phyloP scores from a whole-genome alignment of 164 flowering plant genomes.

The Nelumbo lutea region DNA sequence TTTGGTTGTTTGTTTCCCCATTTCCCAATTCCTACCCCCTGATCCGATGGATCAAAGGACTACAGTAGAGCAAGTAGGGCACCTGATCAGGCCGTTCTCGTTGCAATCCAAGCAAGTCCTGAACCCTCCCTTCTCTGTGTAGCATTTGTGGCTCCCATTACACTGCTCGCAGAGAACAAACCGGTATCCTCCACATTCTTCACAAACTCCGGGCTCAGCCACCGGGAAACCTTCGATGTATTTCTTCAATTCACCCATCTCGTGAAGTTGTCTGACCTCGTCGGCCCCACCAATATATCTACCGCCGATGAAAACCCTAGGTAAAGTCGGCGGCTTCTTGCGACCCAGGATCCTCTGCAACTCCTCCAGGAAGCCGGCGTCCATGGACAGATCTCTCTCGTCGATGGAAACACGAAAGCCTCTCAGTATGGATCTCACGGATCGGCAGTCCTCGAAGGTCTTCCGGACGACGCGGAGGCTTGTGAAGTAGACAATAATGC shows the following conservation, averaged over 20 bases:
- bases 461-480: constrained; percentile 63
- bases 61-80: constrained; percentile 35
- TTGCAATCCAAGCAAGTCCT: constrained; percentile 45
- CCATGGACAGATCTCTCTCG: constrained; percentile 78
- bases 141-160: constrained; percentile 55
- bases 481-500: constrained; percentile 58
- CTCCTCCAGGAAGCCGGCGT: constrained; percentile 41
- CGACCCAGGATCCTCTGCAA: constrained; percentile 37
- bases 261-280: constrained; percentile 49
- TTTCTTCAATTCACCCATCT: constrained; percentile 55
- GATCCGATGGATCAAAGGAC: constrained; percentile 6
- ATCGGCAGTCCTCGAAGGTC: constrained; percentile 67
- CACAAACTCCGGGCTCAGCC: constrained; percentile 31
- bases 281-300: constrained; percentile 63
- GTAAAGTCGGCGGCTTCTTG: constrained; percentile 28
- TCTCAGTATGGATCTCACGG: constrained; percentile 50
- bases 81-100: constrained; percentile 51
- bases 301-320: constrained; percentile 64
- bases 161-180: constrained; percentile 50
- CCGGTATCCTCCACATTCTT: constrained; percentile 50
- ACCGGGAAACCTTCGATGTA: constrained; percentile 40
- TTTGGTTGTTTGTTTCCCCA: no score
- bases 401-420: constrained; percentile 57
- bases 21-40: background rate
- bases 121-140: constrained; percentile 42